Conservation (phyloP, 495 filamentous ascomycete species). For the Xylaria flabelliformis region DNA sequence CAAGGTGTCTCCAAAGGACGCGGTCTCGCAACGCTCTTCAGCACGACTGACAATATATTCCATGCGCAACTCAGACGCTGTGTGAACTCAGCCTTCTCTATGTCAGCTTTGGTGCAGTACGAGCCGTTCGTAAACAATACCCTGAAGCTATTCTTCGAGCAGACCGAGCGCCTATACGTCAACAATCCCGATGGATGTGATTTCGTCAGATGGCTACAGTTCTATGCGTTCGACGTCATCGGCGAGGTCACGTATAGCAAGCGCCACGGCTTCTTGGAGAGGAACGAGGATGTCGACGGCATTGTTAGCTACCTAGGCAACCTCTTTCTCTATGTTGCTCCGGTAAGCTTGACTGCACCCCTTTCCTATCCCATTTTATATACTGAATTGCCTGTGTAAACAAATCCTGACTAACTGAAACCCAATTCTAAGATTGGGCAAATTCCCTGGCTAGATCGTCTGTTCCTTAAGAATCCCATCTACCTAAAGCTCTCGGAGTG, state of each 20-base stretch:
- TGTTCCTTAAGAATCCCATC: conserved; percentile 67
- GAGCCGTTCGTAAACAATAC: conserved; percentile 77
- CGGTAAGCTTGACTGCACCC: conserved; percentile 46
- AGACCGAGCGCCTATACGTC: conserved; percentile 67
- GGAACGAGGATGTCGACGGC: conserved; percentile 68
- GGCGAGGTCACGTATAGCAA: conserved; percentile 71
- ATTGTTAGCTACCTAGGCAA: conserved; percentile 62
- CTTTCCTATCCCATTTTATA: not conserved
- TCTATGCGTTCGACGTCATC: conserved; percentile 81
- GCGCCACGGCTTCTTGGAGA: conserved; percentile 67
- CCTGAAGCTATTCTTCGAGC: conserved; percentile 65
- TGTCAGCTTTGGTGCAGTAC: conserved; percentile 72
- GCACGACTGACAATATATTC: conserved; percentile 74
- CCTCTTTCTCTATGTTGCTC: conserved; percentile 66
- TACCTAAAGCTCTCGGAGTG: conserved; percentile 57
- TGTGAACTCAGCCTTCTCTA: conserved; percentile 75
- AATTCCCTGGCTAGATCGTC: conserved; percentile 66
- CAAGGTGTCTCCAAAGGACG: conserved; percentile 68
- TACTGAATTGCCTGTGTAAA: not conserved
- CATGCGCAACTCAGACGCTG: conserved; percentile 73
- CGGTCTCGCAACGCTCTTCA: conserved; percentile 76
- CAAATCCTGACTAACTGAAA: conserved; percentile 37
- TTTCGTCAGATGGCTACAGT: conserved; percentile 77
- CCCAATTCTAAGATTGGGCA: conserved; percentile 58
- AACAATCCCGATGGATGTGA: conserved; percentile 60